phyloP scores from a whole-genome alignment of 129 eudicot genomes.

The Lactuca saligna region DNA sequence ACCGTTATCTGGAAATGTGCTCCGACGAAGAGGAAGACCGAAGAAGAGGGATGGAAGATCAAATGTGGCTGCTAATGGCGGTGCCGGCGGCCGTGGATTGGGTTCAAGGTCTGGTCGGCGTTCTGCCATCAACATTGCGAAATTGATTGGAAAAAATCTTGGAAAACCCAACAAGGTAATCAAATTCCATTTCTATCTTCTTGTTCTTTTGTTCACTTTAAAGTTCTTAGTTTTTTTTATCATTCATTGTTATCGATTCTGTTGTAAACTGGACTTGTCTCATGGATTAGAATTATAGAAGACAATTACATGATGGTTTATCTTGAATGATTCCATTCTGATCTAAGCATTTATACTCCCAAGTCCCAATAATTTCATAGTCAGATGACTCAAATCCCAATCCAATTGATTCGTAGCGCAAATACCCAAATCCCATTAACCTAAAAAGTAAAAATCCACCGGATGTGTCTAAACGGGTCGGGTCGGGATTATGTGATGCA shows the following conservation, averaged over 20 bases:
- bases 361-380: background rate
- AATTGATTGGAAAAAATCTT: slow-evolving; percentile 46
- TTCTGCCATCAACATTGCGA: slow-evolving; percentile 37
- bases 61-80: slow-evolving; percentile 45
- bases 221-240: background rate
- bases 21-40: slow-evolving; percentile 65
- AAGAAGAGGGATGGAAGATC: slow-evolving; percentile 42
- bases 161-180: slow-evolving; percentile 80
- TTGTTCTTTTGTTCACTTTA: background rate
- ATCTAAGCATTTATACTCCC: background rate
- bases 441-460: too few relatives aligned
- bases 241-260: background rate
- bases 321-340: background rate
- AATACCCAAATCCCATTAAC: too few relatives aligned
- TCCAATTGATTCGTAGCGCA: background rate
- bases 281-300: background rate
- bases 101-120: slow-evolving; percentile 56
- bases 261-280: background rate
- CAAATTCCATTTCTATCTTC: background rate
- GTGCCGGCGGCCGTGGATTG: slow-evolving; percentile 12
- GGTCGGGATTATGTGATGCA: slow-evolving; percentile 23
- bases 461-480: background rate
- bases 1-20: slow-evolving; percentile 48
- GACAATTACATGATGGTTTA: background rate
- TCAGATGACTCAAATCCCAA: background rate